A percentile compares a stretch with the other conserved stretches of the same genome.
phyloP scores from a whole-genome alignment of 1,284 basidiomycete genomes.

The Phylloboletellus chloephorus region DNA sequence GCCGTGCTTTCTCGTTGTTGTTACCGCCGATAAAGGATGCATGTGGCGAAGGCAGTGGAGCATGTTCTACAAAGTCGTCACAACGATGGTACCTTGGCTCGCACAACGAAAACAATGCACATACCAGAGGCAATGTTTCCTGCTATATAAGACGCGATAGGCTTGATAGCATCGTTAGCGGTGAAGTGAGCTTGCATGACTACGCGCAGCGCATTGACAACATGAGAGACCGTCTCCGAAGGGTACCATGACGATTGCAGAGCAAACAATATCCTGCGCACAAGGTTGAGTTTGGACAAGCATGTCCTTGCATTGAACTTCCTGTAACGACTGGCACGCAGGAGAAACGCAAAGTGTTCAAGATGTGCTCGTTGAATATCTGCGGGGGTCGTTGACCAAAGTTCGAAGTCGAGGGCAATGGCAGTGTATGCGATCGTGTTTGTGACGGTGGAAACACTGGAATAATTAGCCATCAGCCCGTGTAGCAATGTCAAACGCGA shows the following conservation, averaged over 20 bases:
- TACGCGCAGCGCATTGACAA: slow-evolving; percentile 57
- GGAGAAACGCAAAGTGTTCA: slow-evolving; percentile 73
- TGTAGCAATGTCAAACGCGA: background rate
- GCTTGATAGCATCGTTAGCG: slow-evolving; percentile 74
- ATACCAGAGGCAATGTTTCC: slow-evolving; percentile 74
- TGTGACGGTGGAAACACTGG: slow-evolving; percentile 72
- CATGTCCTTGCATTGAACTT: slow-evolving; percentile 70
- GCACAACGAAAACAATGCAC: slow-evolving; percentile 15
- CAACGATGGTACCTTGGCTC: background rate
- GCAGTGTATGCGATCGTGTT: slow-evolving; percentile 81
- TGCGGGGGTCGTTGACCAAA: slow-evolving; percentile 72
- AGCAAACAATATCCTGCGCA: slow-evolving; percentile 76
- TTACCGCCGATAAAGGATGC: slow-evolving; percentile 33
- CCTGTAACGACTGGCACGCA: slow-evolving; percentile 66
- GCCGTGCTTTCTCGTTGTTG: slow-evolving; percentile 48
- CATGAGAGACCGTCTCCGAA: slow-evolving; percentile 45
- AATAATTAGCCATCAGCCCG: slow-evolving; percentile 7
- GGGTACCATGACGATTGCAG: slow-evolving; percentile 74
- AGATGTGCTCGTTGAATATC: slow-evolving; percentile 76
- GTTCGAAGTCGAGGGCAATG: slow-evolving; percentile 83
- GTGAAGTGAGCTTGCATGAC: slow-evolving; percentile 59
- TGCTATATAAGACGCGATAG: slow-evolving; percentile 79
- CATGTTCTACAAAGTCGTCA: slow-evolving; percentile 10
- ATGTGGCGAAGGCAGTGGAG: slow-evolving; percentile 40
- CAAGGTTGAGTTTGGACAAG: slow-evolving; percentile 64